These are phyloP conservation scores for Aspergillus alliaceus DNA, from an alignment of 2,329 filamentous ascomycete species.

Conservation along the genomic window DNA sequence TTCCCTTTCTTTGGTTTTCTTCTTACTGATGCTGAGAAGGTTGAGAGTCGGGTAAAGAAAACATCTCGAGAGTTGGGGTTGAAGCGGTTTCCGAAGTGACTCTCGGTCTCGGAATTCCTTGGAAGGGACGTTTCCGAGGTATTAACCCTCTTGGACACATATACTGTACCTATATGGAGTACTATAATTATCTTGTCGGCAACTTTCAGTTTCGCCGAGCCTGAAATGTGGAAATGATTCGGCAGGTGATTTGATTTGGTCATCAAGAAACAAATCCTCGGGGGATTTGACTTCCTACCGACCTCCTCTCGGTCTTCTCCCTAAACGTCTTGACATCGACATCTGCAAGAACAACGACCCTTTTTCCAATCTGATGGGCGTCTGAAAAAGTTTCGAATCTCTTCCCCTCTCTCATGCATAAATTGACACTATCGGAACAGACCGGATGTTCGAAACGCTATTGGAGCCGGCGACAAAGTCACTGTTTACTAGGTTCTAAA, in stretches of 20 bases:
- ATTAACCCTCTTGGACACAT: not conserved
- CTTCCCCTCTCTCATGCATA: no score
- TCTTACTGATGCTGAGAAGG: not conserved
- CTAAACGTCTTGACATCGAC: not conserved
- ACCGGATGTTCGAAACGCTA: not conserved
- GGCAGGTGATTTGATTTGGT: no score
- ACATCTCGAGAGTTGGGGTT: not conserved
- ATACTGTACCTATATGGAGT: not conserved
- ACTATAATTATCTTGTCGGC: not conserved
- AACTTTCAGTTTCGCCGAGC: not conserved
- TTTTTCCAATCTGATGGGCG: no score
- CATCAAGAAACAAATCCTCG: not conserved
- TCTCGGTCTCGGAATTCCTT: slow-evolving; percentile 9
- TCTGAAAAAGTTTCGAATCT: no score
- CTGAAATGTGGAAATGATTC: no score
- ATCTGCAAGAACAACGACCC: no score
- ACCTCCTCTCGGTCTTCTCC: not conserved
- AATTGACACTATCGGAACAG: not conserved
- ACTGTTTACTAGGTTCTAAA: not conserved
- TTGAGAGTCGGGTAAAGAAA: not conserved
- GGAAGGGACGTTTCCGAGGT: slow-evolving; percentile 10
- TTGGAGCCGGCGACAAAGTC: not conserved
- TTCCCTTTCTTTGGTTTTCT: no score
- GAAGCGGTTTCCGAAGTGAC: not conserved
- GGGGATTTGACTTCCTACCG: not conserved